Evolutionary conservation across 1,284 basidiomycete species (phyloP).

Genomic region (Stygiomarasmius scandens): DNA sequence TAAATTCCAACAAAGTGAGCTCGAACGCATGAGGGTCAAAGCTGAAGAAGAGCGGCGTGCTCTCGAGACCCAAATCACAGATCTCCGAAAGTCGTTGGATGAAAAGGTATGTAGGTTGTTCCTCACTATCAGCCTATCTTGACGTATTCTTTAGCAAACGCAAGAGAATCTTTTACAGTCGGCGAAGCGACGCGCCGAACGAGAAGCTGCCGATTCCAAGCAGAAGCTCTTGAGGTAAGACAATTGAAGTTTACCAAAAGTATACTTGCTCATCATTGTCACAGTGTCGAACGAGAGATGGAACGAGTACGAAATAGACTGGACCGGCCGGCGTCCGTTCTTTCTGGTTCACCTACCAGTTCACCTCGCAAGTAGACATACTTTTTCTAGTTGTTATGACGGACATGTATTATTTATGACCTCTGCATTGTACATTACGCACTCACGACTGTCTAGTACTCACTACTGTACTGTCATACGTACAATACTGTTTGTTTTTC

Average conservation of each 20-base stretch:
- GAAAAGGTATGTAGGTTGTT: conserved; percentile 44
- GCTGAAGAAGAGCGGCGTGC: conserved; percentile 66
- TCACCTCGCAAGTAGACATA: conserved; percentile 33
- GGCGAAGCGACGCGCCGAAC: conserved; percentile 73
- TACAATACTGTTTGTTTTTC: neutral
- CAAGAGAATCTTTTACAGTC: conserved; percentile 67
- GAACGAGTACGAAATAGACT: conserved; percentile 70
- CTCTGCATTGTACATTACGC: neutral
- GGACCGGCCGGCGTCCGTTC: conserved; percentile 44
- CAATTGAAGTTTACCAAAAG: conserved; percentile 4
- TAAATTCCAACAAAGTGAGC: conserved; percentile 58
- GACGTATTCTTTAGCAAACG: conserved; percentile 56
- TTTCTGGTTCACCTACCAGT: conserved; percentile 26
- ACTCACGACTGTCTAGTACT: neutral
- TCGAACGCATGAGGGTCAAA: conserved; percentile 58
- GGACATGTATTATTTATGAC: conserved; percentile 9
- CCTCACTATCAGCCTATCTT: conserved; percentile 1
- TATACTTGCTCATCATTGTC: conserved; percentile 15
- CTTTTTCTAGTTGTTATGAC: neutral
- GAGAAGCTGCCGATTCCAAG: conserved; percentile 73
- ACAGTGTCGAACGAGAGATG: conserved; percentile 68
- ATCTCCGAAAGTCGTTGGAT: conserved; percentile 62
- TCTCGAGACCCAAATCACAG: conserved; percentile 59
- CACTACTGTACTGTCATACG: neutral
- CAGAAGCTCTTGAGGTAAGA: conserved; percentile 70